These are phyloP conservation scores for Glycine soja DNA, from an alignment of 306 rosid genomes.

Conservation along the genomic window DNA sequence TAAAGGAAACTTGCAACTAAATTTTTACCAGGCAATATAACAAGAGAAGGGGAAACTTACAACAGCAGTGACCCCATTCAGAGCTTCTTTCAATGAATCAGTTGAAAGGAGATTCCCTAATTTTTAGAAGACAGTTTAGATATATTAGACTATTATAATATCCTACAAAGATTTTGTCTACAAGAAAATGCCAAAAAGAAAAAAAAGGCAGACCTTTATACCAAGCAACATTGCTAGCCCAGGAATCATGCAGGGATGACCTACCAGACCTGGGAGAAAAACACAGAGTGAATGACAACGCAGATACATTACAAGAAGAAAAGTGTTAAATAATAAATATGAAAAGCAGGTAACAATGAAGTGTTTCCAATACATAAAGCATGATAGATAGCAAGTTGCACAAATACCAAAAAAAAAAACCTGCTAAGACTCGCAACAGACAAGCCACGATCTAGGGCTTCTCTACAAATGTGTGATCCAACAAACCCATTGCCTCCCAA, in stretches of 20 bases:
- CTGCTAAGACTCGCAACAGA: conserved; percentile 93
- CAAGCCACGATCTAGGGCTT: conserved; percentile 77
- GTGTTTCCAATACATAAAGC: conserved; percentile 7
- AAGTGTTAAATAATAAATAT: conserved; percentile 14
- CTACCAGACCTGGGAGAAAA: conserved; percentile 79
- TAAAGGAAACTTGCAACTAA: conserved; percentile 57
- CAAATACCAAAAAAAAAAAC: conserved; percentile 39
- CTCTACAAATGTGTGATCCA: conserved; percentile 90
- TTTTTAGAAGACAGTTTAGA: conserved; percentile 44
- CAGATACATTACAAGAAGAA: conserved; percentile 12
- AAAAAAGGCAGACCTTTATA: conserved; percentile 64
- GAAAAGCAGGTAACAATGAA: neutral
- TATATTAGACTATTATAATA: conserved; percentile 34
- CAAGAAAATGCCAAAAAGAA: conserved; percentile 17
- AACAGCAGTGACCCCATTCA: conserved; percentile 83
- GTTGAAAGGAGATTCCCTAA: conserved; percentile 87
- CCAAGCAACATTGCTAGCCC: conserved; percentile 81
- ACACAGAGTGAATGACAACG: conserved; percentile 25
- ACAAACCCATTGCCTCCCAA: conserved; percentile 99
- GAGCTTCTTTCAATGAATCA: conserved; percentile 86
- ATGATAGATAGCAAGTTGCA: neutral
- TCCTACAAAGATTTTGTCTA: conserved; percentile 28
- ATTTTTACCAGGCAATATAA: neutral
- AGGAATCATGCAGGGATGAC: conserved; percentile 78
- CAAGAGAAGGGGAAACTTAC: conserved; percentile 62